These are phyloP conservation scores for Coelastrella sp. DNA, from an alignment of 139 green algal genomes.

Conservation along the genomic window DNA sequence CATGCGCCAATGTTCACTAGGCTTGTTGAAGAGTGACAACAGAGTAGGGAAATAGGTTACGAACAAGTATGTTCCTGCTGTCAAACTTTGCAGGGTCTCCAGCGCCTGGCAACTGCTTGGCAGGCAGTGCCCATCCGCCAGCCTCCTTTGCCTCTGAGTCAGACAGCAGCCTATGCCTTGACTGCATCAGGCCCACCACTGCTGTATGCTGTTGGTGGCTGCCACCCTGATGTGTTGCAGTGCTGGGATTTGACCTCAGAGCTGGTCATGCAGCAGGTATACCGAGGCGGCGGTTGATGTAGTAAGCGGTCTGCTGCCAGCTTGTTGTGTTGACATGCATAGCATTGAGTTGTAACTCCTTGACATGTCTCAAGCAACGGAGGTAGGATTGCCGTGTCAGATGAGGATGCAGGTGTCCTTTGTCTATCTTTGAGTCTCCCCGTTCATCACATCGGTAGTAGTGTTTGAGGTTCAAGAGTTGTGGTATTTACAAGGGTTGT, in stretches of 20 bases:
- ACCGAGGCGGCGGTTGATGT: background rate
- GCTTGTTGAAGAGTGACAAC: no score
- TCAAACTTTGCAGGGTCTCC: slow-evolving; percentile 25
- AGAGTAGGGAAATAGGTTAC: no score
- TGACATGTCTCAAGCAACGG: no score
- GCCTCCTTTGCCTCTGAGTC: background rate
- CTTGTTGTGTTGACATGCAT: background rate
- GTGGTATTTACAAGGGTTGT: no score
- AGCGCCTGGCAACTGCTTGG: slow-evolving; percentile 80
- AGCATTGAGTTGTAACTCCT: no score
- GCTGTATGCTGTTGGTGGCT: slow-evolving; percentile 66
- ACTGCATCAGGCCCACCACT: background rate
- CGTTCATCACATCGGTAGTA: no score
- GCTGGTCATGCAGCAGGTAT: slow-evolving; percentile 63
- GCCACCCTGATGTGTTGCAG: slow-evolving; percentile 65
- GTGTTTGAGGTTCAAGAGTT: no score
- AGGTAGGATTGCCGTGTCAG: no score
- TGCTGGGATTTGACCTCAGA: slow-evolving; percentile 74
- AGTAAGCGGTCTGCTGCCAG: background rate
- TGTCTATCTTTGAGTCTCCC: no score
- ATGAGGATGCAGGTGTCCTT: no score
- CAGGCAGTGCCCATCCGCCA: slow-evolving; percentile 64
- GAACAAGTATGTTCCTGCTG: slow-evolving; percentile 24
- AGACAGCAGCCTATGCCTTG: slow-evolving; percentile 7
- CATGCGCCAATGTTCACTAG: no score